These are phyloP conservation scores for Eimeria brunetti DNA, from an alignment of 169 alveolate genomes.

Conservation along the genomic window DNA sequence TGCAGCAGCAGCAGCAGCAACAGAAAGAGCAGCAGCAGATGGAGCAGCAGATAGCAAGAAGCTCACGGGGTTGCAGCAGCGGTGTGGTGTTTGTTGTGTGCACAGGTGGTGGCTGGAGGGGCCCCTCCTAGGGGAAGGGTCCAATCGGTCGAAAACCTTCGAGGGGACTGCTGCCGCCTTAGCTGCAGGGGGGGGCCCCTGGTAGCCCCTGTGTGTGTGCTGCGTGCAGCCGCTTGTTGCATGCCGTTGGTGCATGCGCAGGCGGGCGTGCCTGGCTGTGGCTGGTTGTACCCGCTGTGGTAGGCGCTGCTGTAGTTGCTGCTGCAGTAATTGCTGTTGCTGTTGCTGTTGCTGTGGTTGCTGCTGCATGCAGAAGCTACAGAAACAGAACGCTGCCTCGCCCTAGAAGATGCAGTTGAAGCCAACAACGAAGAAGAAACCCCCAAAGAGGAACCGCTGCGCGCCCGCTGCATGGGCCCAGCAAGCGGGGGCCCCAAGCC, in stretches of 20 bases:
- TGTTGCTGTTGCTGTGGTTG: neutral
- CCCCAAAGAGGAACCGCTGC: neutral
- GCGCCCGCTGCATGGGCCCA: neutral
- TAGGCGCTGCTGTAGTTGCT: neutral
- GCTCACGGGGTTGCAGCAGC: neutral
- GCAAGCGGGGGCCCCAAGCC: neutral
- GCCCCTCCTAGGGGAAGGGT: neutral
- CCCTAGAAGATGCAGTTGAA: slow-evolving; percentile 22
- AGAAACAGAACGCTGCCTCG: slow-evolving; percentile 17
- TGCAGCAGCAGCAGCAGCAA: neutral
- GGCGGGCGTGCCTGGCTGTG: neutral
- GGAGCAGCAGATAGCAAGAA: too few relatives aligned
- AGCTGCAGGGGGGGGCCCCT: slow-evolving; percentile 16
- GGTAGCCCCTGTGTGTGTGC: neutral
- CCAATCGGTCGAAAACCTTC: neutral
- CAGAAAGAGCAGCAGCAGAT: too few relatives aligned
- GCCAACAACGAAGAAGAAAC: neutral
- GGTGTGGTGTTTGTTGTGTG: neutral
- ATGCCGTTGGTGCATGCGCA: neutral
- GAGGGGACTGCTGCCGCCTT: slow-evolving; percentile 5
- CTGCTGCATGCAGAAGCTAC: too few relatives aligned
- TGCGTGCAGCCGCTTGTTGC: neutral
- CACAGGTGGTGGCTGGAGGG: neutral
- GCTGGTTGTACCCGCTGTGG: neutral
- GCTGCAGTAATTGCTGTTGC: neutral